Percentiles rank a stretch among this genome's conserved stretches.
Conservation (phyloP, 441 rosid genomes). For the Populus hybrid region DNA sequence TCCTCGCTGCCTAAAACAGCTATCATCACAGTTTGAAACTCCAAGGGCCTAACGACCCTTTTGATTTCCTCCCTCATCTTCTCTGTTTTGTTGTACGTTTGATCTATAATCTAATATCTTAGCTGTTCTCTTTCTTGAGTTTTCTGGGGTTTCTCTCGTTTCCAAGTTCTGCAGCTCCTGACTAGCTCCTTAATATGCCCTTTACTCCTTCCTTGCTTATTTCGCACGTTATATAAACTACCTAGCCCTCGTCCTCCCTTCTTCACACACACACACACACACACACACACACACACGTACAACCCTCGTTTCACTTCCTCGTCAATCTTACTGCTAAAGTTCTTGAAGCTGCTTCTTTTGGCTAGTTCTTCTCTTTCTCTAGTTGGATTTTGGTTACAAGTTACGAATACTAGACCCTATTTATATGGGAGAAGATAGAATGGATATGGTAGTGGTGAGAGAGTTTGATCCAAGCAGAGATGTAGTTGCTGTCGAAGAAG, state of each 20-base stretch:
- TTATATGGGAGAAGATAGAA: constrained; percentile 10
- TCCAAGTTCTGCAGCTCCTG: too few relatives aligned
- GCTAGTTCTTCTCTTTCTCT: too few relatives aligned
- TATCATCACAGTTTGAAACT: background rate
- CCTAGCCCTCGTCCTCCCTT: background rate
- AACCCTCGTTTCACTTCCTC: background rate
- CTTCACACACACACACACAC: background rate
- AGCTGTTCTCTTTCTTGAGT: too few relatives aligned
- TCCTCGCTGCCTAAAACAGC: background rate
- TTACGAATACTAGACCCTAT: too few relatives aligned
- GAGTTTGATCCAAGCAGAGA: constrained; percentile 63
- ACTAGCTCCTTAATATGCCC: too few relatives aligned
- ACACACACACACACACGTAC: constrained; percentile 19
- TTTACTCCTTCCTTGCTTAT: constrained; percentile 28
- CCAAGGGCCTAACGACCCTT: background rate
- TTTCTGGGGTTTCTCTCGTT: too few relatives aligned
- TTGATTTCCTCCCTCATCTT: background rate
- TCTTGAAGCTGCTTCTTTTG: too few relatives aligned
- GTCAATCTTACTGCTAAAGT: background rate
- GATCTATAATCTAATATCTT: too few relatives aligned
- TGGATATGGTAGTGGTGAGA: constrained; percentile 46
- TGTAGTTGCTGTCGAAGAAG: constrained; percentile 57
- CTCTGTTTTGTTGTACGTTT: background rate
- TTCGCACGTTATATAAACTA: constrained; percentile 28
- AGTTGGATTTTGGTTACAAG: too few relatives aligned